Conservation (phyloP, 176 grass and related monocot genomes). For the Phyllostachys edulis region DNA sequence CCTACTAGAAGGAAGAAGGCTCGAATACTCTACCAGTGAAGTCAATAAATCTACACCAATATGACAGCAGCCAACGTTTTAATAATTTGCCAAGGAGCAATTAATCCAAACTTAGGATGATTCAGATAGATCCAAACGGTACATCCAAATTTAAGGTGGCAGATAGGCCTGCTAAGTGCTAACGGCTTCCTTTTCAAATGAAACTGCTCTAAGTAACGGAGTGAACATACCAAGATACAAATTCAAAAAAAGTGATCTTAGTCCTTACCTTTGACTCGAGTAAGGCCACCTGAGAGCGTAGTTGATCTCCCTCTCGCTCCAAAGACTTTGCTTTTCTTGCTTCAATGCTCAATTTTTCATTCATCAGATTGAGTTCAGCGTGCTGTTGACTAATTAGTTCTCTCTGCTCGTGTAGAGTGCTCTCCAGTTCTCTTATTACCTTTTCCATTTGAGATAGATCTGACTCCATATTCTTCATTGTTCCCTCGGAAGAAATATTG, state of each 20-base stretch:
- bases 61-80: neutral
- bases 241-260: conserved; percentile 12
- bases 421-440: conserved; percentile 69
- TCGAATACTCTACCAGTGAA: neutral
- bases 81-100: neutral
- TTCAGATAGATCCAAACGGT: neutral
- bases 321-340: conserved; percentile 78
- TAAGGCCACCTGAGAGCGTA: conserved; percentile 79
- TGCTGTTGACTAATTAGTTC: conserved; percentile 70
- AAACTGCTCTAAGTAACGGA: neutral
- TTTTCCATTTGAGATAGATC: conserved; percentile 65
- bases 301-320: conserved; percentile 88
- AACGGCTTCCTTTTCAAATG: neutral
- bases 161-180: neutral
- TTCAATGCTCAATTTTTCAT: conserved; percentile 79
- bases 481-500: neutral
- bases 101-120: neutral
- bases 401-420: conserved; percentile 57
- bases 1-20: neutral
- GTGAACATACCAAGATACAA: neutral
- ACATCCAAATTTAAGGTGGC: neutral
- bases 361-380: conserved; percentile 63
- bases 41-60: neutral
- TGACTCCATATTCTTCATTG: conserved; percentile 61
- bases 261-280: conserved; percentile 84